Conservation (phyloP, 495 filamentous ascomycete species). For the Aspergillus sclerotiicarbonarius region DNA sequence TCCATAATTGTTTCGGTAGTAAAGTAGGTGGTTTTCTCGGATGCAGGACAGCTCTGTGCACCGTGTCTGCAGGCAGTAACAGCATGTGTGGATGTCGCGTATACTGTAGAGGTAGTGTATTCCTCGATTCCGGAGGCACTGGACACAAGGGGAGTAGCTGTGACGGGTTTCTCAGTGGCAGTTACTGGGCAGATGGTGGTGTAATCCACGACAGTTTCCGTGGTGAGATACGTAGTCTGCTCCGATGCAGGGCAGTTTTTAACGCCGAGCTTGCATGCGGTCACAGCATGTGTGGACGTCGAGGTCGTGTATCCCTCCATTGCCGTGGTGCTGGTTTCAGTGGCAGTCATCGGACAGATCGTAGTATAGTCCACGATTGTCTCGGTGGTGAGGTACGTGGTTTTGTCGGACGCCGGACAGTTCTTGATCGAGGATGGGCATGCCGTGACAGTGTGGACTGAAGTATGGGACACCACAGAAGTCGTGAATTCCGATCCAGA, state of each 20-base stretch:
- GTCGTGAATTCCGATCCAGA: not conserved
- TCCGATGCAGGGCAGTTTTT: not conserved
- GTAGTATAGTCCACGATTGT: slow-evolving; percentile 1
- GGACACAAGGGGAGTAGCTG: not conserved
- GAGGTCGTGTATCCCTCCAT: not conserved
- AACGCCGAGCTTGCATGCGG: not conserved
- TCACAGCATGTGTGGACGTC: not conserved
- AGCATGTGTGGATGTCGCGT: not conserved
- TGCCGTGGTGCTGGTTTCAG: not conserved
- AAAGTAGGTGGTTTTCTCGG: not conserved
- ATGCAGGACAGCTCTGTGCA: not conserved
- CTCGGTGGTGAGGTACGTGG: not conserved
- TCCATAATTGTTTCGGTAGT: not conserved
- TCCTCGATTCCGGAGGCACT: not conserved
- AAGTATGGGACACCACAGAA: not conserved
- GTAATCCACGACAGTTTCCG: not conserved
- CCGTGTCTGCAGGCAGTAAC: not conserved
- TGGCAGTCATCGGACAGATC: slow-evolving; percentile 1
- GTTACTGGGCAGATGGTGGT: not conserved
- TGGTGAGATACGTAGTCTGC: not conserved
- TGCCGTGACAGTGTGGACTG: not conserved
- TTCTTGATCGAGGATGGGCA: slow-evolving; percentile 1
- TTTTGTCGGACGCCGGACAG: not conserved
- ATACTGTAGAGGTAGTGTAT: not conserved
- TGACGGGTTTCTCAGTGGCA: not conserved